Conservation (phyloP, 352 stramenopile genomes). For the Phytophthora boehmeriae region DNA sequence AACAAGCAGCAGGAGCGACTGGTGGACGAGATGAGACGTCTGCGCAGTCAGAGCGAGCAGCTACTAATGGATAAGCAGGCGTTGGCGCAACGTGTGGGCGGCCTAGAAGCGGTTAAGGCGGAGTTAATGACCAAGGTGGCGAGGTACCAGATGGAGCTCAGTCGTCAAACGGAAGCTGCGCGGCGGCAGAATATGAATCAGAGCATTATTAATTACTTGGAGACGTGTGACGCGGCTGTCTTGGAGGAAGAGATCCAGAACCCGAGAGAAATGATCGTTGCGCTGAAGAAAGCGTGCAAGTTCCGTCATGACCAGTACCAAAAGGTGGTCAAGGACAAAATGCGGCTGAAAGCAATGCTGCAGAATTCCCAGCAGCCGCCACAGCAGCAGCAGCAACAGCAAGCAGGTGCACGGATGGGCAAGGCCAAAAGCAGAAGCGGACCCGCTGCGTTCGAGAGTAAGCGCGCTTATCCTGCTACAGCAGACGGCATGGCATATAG, state of each 20-base stretch:
- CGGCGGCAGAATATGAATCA: slow-evolving; percentile 65
- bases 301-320: slow-evolving; percentile 86
- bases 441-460: slow-evolving; percentile 25
- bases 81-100: slow-evolving; percentile 52
- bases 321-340: slow-evolving; percentile 83
- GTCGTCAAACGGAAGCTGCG: slow-evolving; percentile 57
- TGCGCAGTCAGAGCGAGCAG: slow-evolving; percentile 69
- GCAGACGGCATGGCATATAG: slow-evolving; percentile 3
- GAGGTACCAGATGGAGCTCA: slow-evolving; percentile 81
- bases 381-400: slow-evolving; percentile 10
- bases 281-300: slow-evolving; percentile 82
- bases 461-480: slow-evolving; percentile 23
- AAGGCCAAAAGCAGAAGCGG: slow-evolving; percentile 40
- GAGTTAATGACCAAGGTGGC: slow-evolving; percentile 73
- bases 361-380: slow-evolving; percentile 36
- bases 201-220: slow-evolving; percentile 75
- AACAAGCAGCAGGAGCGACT: slow-evolving; percentile 77
- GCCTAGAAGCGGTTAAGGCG: slow-evolving; percentile 53
- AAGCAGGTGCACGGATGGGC: slow-evolving; percentile 7
- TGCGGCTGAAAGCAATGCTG: slow-evolving; percentile 71
- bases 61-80: slow-evolving; percentile 67
- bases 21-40: slow-evolving; percentile 56
- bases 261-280: slow-evolving; percentile 72
- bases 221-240: slow-evolving; percentile 68
- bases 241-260: slow-evolving; percentile 84